These are phyloP conservation scores for Claviceps maximensis DNA, from an alignment of 2,329 filamentous ascomycete species.

Conservation along the genomic window DNA sequence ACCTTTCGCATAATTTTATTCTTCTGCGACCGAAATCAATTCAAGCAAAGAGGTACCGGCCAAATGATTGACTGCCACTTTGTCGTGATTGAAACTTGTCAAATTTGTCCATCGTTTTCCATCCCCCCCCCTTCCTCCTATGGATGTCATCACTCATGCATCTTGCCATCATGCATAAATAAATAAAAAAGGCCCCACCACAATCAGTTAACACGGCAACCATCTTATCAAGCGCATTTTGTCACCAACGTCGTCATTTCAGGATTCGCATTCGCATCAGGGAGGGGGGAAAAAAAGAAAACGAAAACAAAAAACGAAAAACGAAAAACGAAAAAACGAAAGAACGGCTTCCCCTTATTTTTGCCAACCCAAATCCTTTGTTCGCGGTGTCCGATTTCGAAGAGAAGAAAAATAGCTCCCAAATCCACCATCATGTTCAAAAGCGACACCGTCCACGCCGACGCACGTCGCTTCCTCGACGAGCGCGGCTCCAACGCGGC, in stretches of 20 bases:
- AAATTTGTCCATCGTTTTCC: too few relatives aligned
- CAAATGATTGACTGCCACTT: too few relatives aligned
- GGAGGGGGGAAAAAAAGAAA: not conserved
- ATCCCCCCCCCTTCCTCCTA: too few relatives aligned
- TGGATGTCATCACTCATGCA: not conserved
- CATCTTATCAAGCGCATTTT: constrained; percentile 23
- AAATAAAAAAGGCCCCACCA: not conserved
- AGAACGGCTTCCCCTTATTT: not conserved
- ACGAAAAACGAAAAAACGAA: not conserved
- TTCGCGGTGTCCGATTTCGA: too few relatives aligned
- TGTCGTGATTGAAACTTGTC: too few relatives aligned
- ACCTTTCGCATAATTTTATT: constrained; percentile 24
- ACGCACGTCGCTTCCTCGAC: constrained; percentile 73
- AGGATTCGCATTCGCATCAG: not conserved
- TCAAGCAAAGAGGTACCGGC: too few relatives aligned
- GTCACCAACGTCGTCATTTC: not conserved
- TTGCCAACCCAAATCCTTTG: too few relatives aligned
- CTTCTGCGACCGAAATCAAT: not conserved
- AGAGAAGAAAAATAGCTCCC: too few relatives aligned
- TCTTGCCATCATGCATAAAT: not conserved
- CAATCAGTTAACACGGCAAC: constrained; percentile 28
- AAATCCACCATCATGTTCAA: constrained; percentile 19
- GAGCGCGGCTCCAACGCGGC: constrained; percentile 69
- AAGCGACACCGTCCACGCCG: constrained; percentile 53
- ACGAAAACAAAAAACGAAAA: not conserved